Evolutionary conservation across 1,139 yeast genomes (phyloP), one percentile per base, ranked within the genome.

Genomic region (Taphrina pruni): DNA sequence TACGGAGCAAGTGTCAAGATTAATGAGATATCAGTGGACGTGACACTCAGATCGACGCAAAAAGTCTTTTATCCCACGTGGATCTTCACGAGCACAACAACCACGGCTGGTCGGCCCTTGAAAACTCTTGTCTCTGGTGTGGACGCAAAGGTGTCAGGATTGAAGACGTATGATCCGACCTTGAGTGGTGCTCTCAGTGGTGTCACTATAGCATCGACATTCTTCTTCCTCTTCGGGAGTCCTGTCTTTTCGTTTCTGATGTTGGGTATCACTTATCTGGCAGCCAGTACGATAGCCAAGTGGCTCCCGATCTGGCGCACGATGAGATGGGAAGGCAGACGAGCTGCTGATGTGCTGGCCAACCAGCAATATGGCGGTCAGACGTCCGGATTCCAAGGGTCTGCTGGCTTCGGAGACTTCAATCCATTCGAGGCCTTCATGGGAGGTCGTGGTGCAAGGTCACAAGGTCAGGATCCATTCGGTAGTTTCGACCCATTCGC

Each of bases 361-460:
- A 64, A 64, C 36, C 55, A 55, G 52, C 60, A 43, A 36, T 17
- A 35, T 6, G 61, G 61, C 9, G 62, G 62, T n/a, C 48, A 36
- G 17, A 11, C 38, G 11, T 54, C 67, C 14, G 67, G 61, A 17
- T 55, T 45, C 61, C 21, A 35, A 9, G 43, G 43, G 11, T 36
- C 58, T 12, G 7, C 61, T 35, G 55, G 61, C 12, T 64, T 64
- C 20, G 61, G 55, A 5, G 48, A 46, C 17, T 64, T 64, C 55
- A 62, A 62, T 62, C 66, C 66, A 11, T 62, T 62, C 41, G 67
- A 64, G n/a, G 60, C 58, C 4, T 64, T 64, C 56, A 62, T 51
- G 58, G 66, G 66, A 9, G 60, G 66, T 26, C 48, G 61, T 3
- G 52, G 52, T 11, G 8, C 46, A 12, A 21, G 35, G 11, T 35